Evolutionary conservation across 305 asterid genomes (phyloP).

Genomic region (Fraxinus ornus): DNA sequence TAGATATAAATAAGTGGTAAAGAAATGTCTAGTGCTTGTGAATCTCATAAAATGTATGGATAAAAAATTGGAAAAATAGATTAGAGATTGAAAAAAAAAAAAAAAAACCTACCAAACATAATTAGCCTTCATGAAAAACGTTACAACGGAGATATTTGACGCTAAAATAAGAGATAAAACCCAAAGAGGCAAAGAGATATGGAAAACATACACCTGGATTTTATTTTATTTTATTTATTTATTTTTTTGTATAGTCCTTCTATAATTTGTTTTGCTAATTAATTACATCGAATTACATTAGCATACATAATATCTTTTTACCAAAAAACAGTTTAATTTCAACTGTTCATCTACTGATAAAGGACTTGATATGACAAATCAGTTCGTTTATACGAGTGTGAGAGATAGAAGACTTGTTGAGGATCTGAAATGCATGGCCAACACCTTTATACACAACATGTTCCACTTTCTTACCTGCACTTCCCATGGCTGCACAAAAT

Average conservation of each 20-base stretch:
- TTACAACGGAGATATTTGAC: background rate
- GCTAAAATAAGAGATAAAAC: background rate
- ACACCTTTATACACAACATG: constrained; percentile 58
- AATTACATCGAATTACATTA: background rate
- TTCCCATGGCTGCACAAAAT: constrained; percentile 42
- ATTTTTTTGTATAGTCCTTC: background rate
- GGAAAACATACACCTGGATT: background rate
- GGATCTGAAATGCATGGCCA: constrained; percentile 85
- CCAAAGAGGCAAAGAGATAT: background rate
- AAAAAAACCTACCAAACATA: background rate
- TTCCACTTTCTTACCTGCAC: constrained; percentile 52
- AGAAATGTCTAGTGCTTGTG: background rate
- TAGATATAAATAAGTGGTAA: background rate
- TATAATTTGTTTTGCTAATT: background rate
- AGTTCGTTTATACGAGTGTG: constrained; percentile 49
- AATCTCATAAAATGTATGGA: too few species aligned
- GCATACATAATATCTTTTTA: background rate
- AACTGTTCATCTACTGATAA: constrained; percentile 27
- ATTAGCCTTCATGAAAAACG: background rate
- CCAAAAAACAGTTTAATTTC: background rate
- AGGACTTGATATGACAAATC: constrained; percentile 44
- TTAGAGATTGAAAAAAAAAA: background rate
- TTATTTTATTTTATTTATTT: too few species aligned
- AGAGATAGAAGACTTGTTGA: constrained; percentile 48
- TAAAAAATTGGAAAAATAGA: background rate